A percentile compares a stretch with the other conserved stretches of the same genome.
Evolutionary conservation across 2,329 filamentous ascomycete species (phyloP).

Genomic region (Ambrosiella xylebori): DNA sequence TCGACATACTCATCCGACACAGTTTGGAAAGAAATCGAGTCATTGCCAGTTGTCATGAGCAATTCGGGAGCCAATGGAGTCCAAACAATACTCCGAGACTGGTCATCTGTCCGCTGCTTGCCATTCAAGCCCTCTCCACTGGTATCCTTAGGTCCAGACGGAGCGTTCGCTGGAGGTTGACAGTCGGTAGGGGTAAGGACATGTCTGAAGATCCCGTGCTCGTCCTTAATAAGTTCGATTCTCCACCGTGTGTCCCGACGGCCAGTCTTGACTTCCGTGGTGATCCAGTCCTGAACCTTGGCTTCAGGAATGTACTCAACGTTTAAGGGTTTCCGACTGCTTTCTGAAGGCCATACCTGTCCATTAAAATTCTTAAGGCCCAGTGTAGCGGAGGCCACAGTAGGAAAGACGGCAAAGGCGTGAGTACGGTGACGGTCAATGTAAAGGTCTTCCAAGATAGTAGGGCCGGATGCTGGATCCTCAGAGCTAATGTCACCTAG

Average conservation of each 20-base stretch:
- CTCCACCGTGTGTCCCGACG: conserved; percentile 42
- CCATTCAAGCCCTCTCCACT: background rate
- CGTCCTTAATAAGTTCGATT: conserved; percentile 47
- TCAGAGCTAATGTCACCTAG: conserved; percentile 51
- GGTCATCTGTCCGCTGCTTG: background rate
- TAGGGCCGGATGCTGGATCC: conserved; percentile 30
- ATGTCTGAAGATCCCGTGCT: conserved; percentile 37
- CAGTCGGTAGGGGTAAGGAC: conserved; percentile 25
- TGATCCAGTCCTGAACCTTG: conserved; percentile 56
- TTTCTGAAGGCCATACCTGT: conserved; percentile 72
- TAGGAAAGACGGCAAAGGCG: conserved; percentile 60
- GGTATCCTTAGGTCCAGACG: conserved; percentile 3
- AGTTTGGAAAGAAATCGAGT: conserved; percentile 32
- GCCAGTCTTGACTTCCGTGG: conserved; percentile 40
- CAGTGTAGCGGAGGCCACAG: conserved; percentile 52
- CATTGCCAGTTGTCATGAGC: conserved; percentile 24
- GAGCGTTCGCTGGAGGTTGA: conserved; percentile 5
- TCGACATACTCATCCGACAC: conserved; percentile 47
- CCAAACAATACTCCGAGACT: conserved; percentile 5
- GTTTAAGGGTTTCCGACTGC: conserved; percentile 66
- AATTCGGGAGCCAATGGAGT: conserved; percentile 10
- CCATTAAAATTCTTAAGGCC: conserved; percentile 63
- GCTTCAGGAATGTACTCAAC: conserved; percentile 78
- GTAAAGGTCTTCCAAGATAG: conserved; percentile 51
- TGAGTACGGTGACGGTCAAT: conserved; percentile 79